These are phyloP conservation scores for Hypoxylon trugodes DNA, from an alignment of 495 filamentous ascomycete species.

Conservation along the genomic window DNA sequence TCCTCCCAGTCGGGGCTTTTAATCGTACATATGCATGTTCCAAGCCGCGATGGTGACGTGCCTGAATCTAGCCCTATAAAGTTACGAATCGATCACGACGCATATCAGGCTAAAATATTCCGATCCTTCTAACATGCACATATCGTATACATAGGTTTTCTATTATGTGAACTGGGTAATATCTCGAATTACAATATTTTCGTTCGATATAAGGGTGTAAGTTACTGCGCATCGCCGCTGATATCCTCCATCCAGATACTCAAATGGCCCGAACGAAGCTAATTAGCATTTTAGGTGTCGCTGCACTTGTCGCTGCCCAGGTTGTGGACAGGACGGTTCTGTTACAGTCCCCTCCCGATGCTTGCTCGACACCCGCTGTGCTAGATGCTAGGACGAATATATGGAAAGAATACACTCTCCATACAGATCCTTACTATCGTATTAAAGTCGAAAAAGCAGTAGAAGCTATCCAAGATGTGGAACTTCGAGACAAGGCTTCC, in stretches of 20 bases:
- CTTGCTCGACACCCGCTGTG: constrained; percentile 41
- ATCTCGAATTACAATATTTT: no score
- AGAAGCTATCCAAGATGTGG: constrained; percentile 8
- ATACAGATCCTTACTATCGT: constrained; percentile 50
- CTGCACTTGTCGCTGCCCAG: no score
- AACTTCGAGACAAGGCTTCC: constrained; percentile 9
- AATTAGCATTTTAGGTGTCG: no score
- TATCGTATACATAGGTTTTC: not conserved
- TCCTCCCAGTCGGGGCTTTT: not conserved
- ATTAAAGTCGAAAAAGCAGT: constrained; percentile 47
- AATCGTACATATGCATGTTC: not conserved
- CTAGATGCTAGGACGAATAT: constrained; percentile 44
- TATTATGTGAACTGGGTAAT: no score
- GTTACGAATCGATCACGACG: not conserved
- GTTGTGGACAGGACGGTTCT: no score
- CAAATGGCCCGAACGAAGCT: no score
- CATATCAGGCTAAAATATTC: constrained; percentile 6
- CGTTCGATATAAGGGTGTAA: no score
- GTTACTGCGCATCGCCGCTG: no score
- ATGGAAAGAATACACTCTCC: constrained; percentile 44
- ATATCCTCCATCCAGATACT: no score
- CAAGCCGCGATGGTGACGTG: not conserved
- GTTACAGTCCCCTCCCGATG: constrained; percentile 2
- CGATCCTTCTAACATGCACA: not conserved
- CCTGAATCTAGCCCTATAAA: not conserved